A percentile compares a stretch with the other conserved stretches of the same genome.
These are phyloP conservation scores for Escallonia herrerae DNA, from an alignment of 129 eudicot species.

Conservation along the genomic window DNA sequence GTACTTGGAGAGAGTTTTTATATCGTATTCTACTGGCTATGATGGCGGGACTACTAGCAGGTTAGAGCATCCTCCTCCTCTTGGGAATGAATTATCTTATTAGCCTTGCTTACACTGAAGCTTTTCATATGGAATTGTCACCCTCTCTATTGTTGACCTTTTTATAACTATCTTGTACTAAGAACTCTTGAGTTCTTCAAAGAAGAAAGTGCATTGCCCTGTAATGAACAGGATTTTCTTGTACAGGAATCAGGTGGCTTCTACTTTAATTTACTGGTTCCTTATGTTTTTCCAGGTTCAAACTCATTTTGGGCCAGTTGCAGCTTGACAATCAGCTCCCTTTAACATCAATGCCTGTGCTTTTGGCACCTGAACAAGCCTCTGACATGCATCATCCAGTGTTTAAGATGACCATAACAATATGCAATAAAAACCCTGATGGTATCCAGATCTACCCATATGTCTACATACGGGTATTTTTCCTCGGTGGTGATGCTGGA, in stretches of 20 bases:
- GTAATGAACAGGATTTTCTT: no score
- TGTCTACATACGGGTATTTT: slow-evolving; percentile 74
- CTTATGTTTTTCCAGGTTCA: slow-evolving; percentile 53
- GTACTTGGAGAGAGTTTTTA: slow-evolving; percentile 68
- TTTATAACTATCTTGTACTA: no score
- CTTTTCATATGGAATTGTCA: neutral
- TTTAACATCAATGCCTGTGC: slow-evolving; percentile 85
- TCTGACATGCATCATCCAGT: slow-evolving; percentile 80
- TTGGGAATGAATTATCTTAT: neutral
- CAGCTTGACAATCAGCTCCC: slow-evolving; percentile 98
- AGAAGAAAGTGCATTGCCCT: neutral
- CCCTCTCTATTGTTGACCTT: neutral
- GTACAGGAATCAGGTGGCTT: no score
- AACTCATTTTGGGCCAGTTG: slow-evolving; percentile 75
- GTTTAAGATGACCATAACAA: slow-evolving; percentile 85
- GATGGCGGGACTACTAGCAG: slow-evolving; percentile 92
- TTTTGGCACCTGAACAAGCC: slow-evolving; percentile 87
- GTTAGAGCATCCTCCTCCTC: slow-evolving; percentile 21
- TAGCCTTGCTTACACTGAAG: neutral
- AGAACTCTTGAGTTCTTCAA: neutral
- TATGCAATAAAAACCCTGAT: slow-evolving; percentile 66
- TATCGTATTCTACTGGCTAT: slow-evolving; percentile 87
- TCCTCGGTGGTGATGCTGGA: neutral
- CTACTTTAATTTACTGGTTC: no score
- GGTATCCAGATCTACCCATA: slow-evolving; percentile 86